phyloP scores from a whole-genome alignment of 306 rosid species.

The Begonia fuchsioides region DNA sequence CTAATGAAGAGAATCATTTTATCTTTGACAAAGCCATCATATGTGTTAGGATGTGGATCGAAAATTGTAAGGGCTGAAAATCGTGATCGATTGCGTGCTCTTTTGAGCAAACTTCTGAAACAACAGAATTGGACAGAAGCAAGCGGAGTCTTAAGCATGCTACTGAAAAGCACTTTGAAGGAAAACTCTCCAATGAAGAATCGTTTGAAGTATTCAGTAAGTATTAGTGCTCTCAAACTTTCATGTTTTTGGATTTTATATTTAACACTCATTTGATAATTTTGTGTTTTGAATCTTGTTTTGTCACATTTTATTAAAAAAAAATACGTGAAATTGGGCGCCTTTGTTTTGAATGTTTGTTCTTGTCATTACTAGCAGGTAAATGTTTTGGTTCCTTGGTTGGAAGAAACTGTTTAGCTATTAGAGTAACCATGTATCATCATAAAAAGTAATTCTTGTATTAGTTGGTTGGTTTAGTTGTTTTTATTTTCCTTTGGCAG shows the following conservation, averaged over 20 bases:
- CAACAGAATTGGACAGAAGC: slow-evolving; percentile 50
- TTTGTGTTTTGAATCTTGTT: too few species aligned
- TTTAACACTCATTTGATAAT: neutral
- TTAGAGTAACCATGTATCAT: too few species aligned
- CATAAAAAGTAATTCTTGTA: too few species aligned
- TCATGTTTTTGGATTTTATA: neutral
- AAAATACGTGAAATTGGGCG: too few species aligned
- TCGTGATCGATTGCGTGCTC: slow-evolving; percentile 21
- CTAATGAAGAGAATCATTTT: slow-evolving; percentile 22
- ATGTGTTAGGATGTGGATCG: slow-evolving; percentile 24
- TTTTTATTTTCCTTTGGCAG: too few species aligned
- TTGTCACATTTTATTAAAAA: too few species aligned
- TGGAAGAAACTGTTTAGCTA: too few species aligned
- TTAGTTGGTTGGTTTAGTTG: too few species aligned
- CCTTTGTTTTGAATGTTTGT: too few species aligned
- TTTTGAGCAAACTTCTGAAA: slow-evolving; percentile 26
- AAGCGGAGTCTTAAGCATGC: slow-evolving; percentile 47
- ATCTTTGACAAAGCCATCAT: slow-evolving; percentile 47
- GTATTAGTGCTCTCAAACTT: too few species aligned
- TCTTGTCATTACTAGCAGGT: too few species aligned
- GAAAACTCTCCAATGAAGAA: slow-evolving; percentile 31
- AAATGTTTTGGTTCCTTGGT: too few species aligned
- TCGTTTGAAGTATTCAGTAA: slow-evolving; percentile 54
- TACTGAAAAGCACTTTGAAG: slow-evolving; percentile 31
- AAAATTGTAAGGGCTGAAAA: slow-evolving; percentile 29